phyloP scores from a whole-genome alignment of 768 basidiomycete species.

The Serendipita sp. region DNA sequence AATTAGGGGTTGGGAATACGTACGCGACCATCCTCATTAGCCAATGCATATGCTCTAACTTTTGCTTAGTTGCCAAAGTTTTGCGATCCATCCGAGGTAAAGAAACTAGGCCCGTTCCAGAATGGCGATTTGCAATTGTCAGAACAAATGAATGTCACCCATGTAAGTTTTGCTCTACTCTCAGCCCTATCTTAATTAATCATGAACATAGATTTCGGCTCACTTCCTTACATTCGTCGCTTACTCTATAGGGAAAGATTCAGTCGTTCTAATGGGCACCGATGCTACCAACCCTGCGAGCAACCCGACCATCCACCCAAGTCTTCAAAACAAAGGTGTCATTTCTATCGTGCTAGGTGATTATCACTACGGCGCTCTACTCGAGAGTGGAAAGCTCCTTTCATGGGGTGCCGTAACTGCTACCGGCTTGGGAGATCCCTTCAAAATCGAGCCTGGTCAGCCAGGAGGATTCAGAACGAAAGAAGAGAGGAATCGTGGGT shows the following conservation, averaged over 20 bases:
- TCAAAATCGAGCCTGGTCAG: constrained; percentile 29
- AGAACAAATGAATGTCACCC: constrained; percentile 47
- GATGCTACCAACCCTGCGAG: constrained; percentile 19
- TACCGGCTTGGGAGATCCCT: constrained; percentile 70
- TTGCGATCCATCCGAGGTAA: constrained; percentile 42
- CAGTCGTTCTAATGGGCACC: constrained; percentile 59
- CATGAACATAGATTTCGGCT: constrained; percentile 51
- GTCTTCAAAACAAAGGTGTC: constrained; percentile 57
- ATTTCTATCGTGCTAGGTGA: constrained; percentile 86
- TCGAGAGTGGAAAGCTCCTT: constrained; percentile 51
- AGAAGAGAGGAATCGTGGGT: constrained; percentile 17
- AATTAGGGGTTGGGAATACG: constrained; percentile 45
- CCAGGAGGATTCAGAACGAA: constrained; percentile 43
- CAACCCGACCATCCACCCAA: constrained; percentile 47
- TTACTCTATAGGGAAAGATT: constrained; percentile 53
- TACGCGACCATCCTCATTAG: constrained; percentile 20
- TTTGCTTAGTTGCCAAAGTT: constrained; percentile 48
- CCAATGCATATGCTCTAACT: neutral
- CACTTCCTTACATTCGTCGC: constrained; percentile 70
- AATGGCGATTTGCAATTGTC: constrained; percentile 20
- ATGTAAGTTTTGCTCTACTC: constrained; percentile 33
- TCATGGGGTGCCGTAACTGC: constrained; percentile 77
- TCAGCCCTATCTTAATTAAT: constrained; percentile 10
- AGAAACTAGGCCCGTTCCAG: constrained; percentile 29
- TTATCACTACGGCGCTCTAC: constrained; percentile 81